phyloP scores from a whole-genome alignment of 805 yeast genomes.

The Saturnispora hagleri region DNA sequence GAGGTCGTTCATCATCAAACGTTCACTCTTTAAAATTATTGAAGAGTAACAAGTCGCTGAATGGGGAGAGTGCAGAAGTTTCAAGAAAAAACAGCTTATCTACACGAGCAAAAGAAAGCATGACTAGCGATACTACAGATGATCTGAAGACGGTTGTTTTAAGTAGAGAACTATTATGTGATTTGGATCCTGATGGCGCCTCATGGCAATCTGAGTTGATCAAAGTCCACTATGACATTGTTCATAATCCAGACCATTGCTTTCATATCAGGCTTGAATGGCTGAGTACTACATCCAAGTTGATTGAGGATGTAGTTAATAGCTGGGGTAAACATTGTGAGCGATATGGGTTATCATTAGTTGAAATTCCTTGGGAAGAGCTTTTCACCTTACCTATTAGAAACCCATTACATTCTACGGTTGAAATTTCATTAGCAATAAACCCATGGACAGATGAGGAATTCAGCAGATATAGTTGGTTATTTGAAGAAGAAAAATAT shows the following conservation, averaged over 20 bases:
- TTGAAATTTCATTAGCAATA: constrained; percentile 54
- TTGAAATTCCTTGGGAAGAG: constrained; percentile 90
- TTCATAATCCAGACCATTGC: constrained; percentile 91
- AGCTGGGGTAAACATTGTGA: constrained; percentile 80
- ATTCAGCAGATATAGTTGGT: constrained; percentile 30
- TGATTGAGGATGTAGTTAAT: constrained; percentile 69
- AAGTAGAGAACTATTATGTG: constrained; percentile 56
- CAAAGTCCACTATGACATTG: constrained; percentile 80
- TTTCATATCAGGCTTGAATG: constrained; percentile 88
- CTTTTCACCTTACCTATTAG: constrained; percentile 62
- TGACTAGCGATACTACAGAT: constrained; percentile 6
- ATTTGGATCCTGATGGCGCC: constrained; percentile 63
- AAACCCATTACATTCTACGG: constrained; percentile 85
- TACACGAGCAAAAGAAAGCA: not conserved
- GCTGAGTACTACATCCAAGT: constrained; percentile 81
- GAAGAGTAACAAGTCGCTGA: not conserved
- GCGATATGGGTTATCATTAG: constrained; percentile 68
- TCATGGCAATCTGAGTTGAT: constrained; percentile 74
- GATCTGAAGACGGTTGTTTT: constrained; percentile 36
- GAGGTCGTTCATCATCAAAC: constrained; percentile 3
- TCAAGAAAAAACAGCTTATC: not conserved
- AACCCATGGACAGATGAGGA: constrained; percentile 65
- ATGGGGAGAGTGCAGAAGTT: not conserved
- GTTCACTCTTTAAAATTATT: constrained; percentile 3
- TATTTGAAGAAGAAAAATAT: constrained; percentile 44